Percentiles rank a stretch among this genome's conserved stretches.
Evolutionary conservation across 352 stramenopile species (phyloP).

Genomic region (Phytophthora hybrid): DNA sequence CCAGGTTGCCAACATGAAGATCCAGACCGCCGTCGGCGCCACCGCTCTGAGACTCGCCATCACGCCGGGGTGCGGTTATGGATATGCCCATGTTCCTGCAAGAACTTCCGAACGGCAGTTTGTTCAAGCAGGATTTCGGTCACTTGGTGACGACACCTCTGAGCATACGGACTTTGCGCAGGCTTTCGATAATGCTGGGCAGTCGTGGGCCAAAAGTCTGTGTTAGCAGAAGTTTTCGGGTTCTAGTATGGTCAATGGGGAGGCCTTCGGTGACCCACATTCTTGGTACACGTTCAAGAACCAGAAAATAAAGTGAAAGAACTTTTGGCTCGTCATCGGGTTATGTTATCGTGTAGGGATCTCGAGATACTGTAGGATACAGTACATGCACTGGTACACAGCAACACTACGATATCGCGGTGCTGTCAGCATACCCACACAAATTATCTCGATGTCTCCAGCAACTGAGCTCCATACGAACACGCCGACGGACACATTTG

Average conservation of each 20-base stretch:
- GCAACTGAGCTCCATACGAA: background rate
- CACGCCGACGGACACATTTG: background rate
- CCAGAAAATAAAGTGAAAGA: background rate
- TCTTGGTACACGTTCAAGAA: too few relatives aligned
- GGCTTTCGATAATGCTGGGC: constrained; percentile 30
- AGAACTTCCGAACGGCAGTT: constrained; percentile 50
- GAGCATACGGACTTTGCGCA: constrained; percentile 40
- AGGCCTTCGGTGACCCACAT: constrained; percentile 59
- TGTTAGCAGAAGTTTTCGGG: constrained; percentile 25
- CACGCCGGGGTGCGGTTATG: background rate
- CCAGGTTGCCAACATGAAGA: constrained; percentile 11
- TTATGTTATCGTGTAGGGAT: background rate
- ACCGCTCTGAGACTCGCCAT: constrained; percentile 1
- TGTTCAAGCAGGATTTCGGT: constrained; percentile 45
- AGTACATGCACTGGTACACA: too few relatives aligned
- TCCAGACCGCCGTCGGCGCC: constrained; percentile 3
- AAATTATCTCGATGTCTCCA: background rate
- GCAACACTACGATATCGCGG: background rate
- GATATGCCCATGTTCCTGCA: constrained; percentile 25
- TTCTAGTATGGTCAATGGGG: constrained; percentile 38
- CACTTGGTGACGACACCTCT: constrained; percentile 39
- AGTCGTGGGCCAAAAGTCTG: constrained; percentile 29
- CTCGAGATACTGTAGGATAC: background rate
- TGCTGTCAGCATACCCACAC: background rate
- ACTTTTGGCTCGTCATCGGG: background rate